Percentiles rank a stretch among this genome's conserved stretches.
Evolutionary conservation across 306 rosid genomes (phyloP).

Genomic region (Casuarina cunninghamiana): DNA sequence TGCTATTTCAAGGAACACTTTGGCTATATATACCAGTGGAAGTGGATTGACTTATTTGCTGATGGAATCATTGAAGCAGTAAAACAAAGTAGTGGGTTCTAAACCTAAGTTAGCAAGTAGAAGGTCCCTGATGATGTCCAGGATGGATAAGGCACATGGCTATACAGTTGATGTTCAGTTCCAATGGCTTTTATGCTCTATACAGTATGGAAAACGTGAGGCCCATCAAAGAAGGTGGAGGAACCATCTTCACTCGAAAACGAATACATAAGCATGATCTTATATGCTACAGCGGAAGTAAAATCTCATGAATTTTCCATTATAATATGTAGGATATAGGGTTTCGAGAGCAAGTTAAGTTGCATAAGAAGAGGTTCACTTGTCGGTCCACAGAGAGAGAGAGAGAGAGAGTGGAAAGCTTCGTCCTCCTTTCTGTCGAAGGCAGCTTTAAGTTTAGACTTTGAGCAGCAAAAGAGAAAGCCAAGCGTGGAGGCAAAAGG

Average conservation of each 20-base stretch:
- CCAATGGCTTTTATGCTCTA: not conserved
- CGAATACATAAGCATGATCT: not conserved
- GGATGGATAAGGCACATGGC: not conserved
- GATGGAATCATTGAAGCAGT: not conserved
- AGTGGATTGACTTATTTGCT: not conserved
- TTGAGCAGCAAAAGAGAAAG: conserved; percentile 16
- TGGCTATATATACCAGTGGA: not conserved
- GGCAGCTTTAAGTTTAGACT: conserved; percentile 5
- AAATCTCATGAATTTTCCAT: not conserved
- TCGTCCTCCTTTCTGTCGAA: not conserved
- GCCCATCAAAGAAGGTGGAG: not conserved
- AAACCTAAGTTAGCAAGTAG: not conserved
- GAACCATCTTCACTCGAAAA: not conserved
- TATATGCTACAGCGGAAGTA: not conserved
- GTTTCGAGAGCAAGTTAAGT: conserved; percentile 3
- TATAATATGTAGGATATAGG: conserved; percentile 8
- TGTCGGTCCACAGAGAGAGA: not conserved
- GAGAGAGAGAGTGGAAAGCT: conserved; percentile 1
- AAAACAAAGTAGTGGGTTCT: not conserved
- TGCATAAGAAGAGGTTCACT: not conserved
- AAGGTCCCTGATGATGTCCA: not conserved
- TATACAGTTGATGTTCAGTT: not conserved
- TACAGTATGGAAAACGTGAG: not conserved
- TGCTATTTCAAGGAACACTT: too few relatives aligned
- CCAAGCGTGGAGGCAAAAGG: conserved; percentile 1